Evolutionary conservation across 23 red algal species (phyloP).

Genomic region (Pyropia yezoensis): DNA sequence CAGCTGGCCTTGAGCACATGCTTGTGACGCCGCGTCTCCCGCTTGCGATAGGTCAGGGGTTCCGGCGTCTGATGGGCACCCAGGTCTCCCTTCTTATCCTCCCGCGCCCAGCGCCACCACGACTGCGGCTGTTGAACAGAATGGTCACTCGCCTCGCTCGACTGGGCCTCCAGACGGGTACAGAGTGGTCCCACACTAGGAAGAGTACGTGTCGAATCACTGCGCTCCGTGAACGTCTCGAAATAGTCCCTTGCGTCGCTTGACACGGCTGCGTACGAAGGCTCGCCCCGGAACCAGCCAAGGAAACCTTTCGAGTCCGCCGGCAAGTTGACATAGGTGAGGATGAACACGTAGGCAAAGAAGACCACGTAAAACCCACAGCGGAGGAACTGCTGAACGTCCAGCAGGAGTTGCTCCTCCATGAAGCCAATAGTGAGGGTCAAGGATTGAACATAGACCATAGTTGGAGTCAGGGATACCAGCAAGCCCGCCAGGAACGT

Average conservation of each 20-base stretch:
- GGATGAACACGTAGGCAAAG: conserved; percentile 27
- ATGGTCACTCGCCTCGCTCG: conserved; percentile 1
- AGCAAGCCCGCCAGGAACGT: conserved; percentile 22
- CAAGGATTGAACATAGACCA: conserved; percentile 5
- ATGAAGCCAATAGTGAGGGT: neutral
- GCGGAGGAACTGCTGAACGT: conserved; percentile 1
- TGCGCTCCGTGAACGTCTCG: neutral
- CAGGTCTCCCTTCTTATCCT: conserved; percentile 47
- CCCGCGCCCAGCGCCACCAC: conserved; percentile 4
- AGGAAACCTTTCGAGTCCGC: conserved; percentile 23
- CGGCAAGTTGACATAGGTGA: conserved; percentile 53
- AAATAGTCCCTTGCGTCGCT: conserved; percentile 1
- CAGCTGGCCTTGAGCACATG: conserved; percentile 48
- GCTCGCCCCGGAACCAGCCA: conserved; percentile 38
- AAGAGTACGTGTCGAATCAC: too few species aligned
- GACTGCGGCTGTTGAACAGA: conserved; percentile 2
- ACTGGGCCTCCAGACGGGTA: conserved; percentile 1
- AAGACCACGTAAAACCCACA: conserved; percentile 23
- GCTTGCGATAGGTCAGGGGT: conserved; percentile 48
- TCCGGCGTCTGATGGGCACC: conserved; percentile 28
- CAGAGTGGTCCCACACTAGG: conserved; percentile 4
- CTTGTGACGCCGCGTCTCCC: conserved; percentile 22
- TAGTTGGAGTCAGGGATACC: conserved; percentile 12
- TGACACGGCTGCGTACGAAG: conserved; percentile 14
- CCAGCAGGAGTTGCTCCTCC: neutral